Conservation (phyloP, 805 yeast genomes). For the Candida nonsorbophila region DNA sequence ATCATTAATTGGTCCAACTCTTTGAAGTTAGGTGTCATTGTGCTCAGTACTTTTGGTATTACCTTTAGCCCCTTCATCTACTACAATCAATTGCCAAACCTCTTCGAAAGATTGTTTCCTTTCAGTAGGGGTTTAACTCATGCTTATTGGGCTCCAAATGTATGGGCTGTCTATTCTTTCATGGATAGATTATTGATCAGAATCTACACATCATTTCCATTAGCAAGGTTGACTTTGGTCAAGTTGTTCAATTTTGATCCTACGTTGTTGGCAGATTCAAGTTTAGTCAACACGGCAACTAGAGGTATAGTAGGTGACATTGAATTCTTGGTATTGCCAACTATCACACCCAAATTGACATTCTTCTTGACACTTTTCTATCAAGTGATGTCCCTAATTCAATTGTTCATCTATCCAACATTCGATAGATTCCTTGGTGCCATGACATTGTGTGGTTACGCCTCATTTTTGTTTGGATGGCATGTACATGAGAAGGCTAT, state of each 20-base stretch:
- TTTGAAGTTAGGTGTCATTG: conserved; percentile 58
- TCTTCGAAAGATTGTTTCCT: conserved; percentile 75
- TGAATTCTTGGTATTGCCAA: conserved; percentile 73
- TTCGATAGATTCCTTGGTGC: conserved; percentile 78
- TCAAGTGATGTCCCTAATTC: conserved; percentile 72
- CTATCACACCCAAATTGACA: conserved; percentile 71
- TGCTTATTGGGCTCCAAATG: conserved; percentile 98
- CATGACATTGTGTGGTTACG: conserved; percentile 82
- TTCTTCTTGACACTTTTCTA: conserved; percentile 79
- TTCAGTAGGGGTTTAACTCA: conserved; percentile 93
- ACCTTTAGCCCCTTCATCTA: conserved; percentile 80
- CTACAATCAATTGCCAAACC: conserved; percentile 55
- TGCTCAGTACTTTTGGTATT: conserved; percentile 51
- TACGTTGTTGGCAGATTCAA: conserved; percentile 26
- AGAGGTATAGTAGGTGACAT: conserved; percentile 93
- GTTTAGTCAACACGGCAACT: conserved; percentile 41
- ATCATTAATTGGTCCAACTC: conserved; percentile 52
- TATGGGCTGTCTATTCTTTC: conserved; percentile 93
- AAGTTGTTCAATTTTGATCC: conserved; percentile 43
- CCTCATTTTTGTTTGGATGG: conserved; percentile 95
- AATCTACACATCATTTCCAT: conserved; percentile 30
- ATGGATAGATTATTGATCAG: conserved; percentile 64
- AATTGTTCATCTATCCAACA: conserved; percentile 63
- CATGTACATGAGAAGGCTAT: conserved; percentile 98
- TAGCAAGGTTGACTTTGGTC: conserved; percentile 22